Conservation (phyloP, 352 stramenopile species). For the Plasmopara muralis region DNA sequence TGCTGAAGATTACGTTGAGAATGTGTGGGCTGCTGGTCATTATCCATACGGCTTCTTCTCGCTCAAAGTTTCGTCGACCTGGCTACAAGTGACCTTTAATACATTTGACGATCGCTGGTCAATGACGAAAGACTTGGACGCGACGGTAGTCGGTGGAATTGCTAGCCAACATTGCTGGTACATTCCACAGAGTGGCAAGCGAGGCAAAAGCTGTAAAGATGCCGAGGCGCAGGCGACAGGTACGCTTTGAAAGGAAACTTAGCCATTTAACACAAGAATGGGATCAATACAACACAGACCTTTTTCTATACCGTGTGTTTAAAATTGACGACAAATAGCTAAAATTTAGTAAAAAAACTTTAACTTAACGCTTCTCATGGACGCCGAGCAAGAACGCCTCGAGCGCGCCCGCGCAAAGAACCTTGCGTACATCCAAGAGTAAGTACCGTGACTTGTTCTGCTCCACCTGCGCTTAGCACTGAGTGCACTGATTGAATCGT, state of each 20-base stretch:
- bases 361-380: conserved; percentile 12
- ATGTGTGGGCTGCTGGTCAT: conserved; percentile 53
- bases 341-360: conserved; percentile 1
- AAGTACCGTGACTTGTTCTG: neutral
- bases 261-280: too few relatives aligned
- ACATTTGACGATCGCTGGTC: conserved; percentile 63
- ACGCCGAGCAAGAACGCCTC: conserved; percentile 49
- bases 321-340: neutral
- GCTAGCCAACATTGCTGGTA: conserved; percentile 67
- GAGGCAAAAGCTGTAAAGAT: conserved; percentile 35
- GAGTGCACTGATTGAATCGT: neutral
- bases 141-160: conserved; percentile 46
- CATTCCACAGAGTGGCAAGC: conserved; percentile 32
- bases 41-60: conserved; percentile 72
- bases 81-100: conserved; percentile 54
- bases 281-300: too few relatives aligned
- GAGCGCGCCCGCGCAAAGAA: conserved; percentile 61
- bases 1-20: conserved; percentile 49
- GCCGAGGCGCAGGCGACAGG: conserved; percentile 19
- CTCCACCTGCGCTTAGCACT: neutral
- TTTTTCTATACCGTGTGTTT: neutral
- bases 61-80: conserved; percentile 48
- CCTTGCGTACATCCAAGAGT: conserved; percentile 68
- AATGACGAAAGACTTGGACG: conserved; percentile 40
- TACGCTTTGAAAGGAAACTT: conserved; percentile 2